Conservation (phyloP, 2,329 filamentous ascomycete genomes). For the Fusarium virguliforme region DNA sequence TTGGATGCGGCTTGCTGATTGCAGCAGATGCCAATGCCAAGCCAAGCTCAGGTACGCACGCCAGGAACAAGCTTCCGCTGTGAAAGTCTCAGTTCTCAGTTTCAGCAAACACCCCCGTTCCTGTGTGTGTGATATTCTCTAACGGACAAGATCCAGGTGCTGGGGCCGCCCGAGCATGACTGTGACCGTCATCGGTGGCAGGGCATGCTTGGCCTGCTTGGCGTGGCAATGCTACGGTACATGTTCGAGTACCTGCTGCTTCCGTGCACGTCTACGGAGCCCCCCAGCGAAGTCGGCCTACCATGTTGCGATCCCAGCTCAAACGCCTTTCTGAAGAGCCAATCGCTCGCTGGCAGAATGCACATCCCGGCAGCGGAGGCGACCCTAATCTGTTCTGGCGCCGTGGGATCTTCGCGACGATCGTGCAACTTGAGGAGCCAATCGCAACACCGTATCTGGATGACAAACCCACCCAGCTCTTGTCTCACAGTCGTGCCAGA, state of each 20-base stretch:
- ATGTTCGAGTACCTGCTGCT: conserved; percentile 34
- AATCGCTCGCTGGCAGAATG: conserved; percentile 40
- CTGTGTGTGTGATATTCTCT: conserved; percentile 27
- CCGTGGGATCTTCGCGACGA: conserved; percentile 50
- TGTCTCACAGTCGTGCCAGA: conserved; percentile 26
- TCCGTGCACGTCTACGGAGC: conserved; percentile 36
- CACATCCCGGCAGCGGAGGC: conserved; percentile 43
- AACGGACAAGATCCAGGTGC: conserved; percentile 38
- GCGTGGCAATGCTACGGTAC: conserved; percentile 40
- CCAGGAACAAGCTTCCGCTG: conserved; percentile 40
- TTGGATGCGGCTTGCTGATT: conserved; percentile 27
- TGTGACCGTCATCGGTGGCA: conserved; percentile 42
- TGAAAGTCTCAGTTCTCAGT: conserved; percentile 38
- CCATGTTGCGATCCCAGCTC: conserved; percentile 27
- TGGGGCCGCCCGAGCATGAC: conserved; percentile 33
- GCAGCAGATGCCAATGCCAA: conserved; percentile 38
- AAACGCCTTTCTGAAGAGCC: conserved; percentile 38
- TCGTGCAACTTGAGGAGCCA: conserved; percentile 54
- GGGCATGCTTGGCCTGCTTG: conserved; percentile 15
- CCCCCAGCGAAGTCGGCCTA: conserved; percentile 26
- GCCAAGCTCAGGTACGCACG: conserved; percentile 44
- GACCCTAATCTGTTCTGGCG: conserved; percentile 49
- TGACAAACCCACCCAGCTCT: conserved; percentile 44
- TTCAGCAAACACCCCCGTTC: conserved; percentile 25
- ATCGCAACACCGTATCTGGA: conserved; percentile 53